Conservation (phyloP, 192 early-diverging fungal genomes). For the Entomortierella lignicola region DNA sequence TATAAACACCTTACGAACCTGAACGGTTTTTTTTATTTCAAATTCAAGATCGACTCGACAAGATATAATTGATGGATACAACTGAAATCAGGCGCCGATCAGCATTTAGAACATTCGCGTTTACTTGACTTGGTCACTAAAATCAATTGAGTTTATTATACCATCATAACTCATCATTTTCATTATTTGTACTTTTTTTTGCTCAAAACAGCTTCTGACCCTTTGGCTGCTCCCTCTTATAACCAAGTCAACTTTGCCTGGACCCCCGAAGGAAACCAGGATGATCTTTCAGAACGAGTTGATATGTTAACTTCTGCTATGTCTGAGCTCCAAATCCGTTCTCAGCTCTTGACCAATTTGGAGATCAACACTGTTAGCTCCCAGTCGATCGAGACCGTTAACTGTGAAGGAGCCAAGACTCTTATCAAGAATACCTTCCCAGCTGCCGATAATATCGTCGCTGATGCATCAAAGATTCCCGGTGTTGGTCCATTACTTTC, state of each 20-base stretch:
- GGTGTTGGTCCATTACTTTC: not conserved
- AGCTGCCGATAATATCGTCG: not conserved
- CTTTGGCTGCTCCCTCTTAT: conserved; percentile 6
- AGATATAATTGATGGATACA: no score
- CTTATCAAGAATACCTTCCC: not conserved
- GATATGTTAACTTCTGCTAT: not conserved
- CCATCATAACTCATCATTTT: no score
- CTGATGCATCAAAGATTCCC: not conserved
- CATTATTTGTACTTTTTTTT: no score
- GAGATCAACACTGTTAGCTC: not conserved
- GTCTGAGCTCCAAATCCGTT: conserved; percentile 22
- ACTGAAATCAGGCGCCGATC: no score
- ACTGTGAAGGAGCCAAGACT: not conserved
- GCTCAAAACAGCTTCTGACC: conserved; percentile 8
- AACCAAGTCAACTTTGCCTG: conserved; percentile 10
- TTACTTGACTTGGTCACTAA: no score
- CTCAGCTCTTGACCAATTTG: conserved; percentile 8
- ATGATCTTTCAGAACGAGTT: not conserved
- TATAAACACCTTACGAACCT: no score
- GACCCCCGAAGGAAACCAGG: not conserved
- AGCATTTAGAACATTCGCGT: no score
- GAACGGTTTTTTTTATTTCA: no score
- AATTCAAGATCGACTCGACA: no score
- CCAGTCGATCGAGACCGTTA: not conserved
- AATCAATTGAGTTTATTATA: no score